Evolutionary conservation across 345 rosid genomes (phyloP).

Genomic region (Luvunga scandens): DNA sequence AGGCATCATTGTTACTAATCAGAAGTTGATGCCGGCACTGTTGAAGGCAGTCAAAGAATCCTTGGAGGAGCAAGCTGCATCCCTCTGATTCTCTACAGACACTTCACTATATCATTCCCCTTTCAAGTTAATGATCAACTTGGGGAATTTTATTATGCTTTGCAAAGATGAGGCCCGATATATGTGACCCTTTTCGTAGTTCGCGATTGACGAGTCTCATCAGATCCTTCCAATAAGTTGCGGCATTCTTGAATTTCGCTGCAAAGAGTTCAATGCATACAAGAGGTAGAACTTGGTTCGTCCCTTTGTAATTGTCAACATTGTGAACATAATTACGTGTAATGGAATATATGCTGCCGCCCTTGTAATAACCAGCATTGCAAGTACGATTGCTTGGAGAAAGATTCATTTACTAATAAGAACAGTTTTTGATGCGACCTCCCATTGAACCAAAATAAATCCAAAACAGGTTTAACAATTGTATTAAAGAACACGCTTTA

Average conservation of each 20-base stretch:
- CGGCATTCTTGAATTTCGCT: neutral
- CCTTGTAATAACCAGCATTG: neutral
- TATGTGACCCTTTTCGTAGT: neutral
- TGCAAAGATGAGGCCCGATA: too few species aligned
- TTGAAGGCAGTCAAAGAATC: constrained; percentile 77
- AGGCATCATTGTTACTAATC: constrained; percentile 79
- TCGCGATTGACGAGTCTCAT: neutral
- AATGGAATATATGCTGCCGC: neutral
- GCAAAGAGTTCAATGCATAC: neutral
- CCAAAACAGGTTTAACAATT: too few species aligned
- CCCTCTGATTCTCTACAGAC: constrained; percentile 40
- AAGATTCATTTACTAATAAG: neutral
- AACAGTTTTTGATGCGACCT: neutral
- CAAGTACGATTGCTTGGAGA: neutral
- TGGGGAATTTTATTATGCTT: neutral
- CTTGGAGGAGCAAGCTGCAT: constrained; percentile 56
- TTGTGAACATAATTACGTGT: neutral
- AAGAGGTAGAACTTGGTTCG: neutral
- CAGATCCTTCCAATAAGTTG: neutral
- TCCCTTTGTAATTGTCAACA: neutral
- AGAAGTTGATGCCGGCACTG: constrained; percentile 76
- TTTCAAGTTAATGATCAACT: neutral
- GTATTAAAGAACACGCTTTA: too few species aligned
- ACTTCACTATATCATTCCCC: neutral
- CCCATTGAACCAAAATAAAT: too few species aligned